Conservation (phyloP, 2,329 filamentous ascomycete species). For the Coleophoma cylindrospora region DNA sequence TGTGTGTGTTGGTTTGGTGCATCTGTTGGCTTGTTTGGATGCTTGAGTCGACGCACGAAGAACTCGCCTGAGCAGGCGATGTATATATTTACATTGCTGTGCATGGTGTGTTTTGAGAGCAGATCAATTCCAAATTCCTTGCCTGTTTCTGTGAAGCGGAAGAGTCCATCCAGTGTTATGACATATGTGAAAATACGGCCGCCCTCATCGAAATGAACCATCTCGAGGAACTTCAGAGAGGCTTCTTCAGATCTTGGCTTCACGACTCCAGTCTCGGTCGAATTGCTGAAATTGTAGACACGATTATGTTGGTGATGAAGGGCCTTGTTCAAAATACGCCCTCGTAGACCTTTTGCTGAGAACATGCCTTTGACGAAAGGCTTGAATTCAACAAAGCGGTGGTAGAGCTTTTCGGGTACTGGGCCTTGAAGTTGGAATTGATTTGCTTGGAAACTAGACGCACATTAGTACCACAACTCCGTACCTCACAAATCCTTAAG, state of each 20-base stretch:
- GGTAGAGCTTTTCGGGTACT: conserved; percentile 74
- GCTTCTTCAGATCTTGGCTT: conserved; percentile 63
- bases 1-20: conserved; percentile 44
- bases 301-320: conserved; percentile 86
- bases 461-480: conserved; percentile 9
- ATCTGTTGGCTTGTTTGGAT: conserved; percentile 39
- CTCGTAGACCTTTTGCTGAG: conserved; percentile 68
- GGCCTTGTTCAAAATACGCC: conserved; percentile 75
- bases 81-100: conserved; percentile 86
- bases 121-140: conserved; percentile 94
- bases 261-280: conserved; percentile 69
- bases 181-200: conserved; percentile 89
- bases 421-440: conserved; percentile 85
- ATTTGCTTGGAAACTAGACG: conserved; percentile 77
- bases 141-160: conserved; percentile 92
- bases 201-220: conserved; percentile 82
- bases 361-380: conserved; percentile 91
- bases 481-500: neutral
- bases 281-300: conserved; percentile 81
- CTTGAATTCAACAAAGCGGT: conserved; percentile 89
- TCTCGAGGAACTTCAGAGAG: conserved; percentile 74
- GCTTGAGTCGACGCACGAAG: conserved; percentile 69
- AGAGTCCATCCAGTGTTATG: conserved; percentile 77
- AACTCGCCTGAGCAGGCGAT: conserved; percentile 93
- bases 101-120: conserved; percentile 94